Base-by-base conservation (phyloP, 257 asterid genomes). In the Rhazya stricta region DNA sequence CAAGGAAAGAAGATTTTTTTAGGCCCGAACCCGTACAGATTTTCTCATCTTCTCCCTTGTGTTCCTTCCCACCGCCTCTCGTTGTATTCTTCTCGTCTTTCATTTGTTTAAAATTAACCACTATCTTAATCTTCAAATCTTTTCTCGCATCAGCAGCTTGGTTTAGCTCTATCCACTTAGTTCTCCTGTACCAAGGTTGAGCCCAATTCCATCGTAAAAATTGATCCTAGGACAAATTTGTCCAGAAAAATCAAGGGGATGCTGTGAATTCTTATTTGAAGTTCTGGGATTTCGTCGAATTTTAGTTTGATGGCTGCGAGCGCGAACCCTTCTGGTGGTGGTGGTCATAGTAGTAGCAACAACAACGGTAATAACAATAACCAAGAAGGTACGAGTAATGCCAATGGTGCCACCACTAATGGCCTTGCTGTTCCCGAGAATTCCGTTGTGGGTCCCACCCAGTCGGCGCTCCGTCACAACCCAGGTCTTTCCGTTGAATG, bases 231-330 rank as follows among this genome's bases (percentile, higher is more conserved):
- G 69, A 4, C 2, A 11, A 27, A 62, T 11, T 71, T 50, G 48
- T 15, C 54, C 21, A 6, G 27, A 16, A 18, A 45, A 27, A 2
- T 32, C 21, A 30, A 21, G 29, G 32, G 60, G 63, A 50, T 36
- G 27, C 21, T 10, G 67, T 36, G 39, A 34, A 42, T 67, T 45
- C 10, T 73, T 27, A 36, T 58, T 69, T 34, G 61, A 45, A 32
- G 4, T 21, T 32, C 66, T 79, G 54, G 71, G 69, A 23, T 50
- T 71, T 70, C 19, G 27, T 1, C 21, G 30, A 43, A 67, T 45
- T 27, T 60, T 57, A 42, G 6, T 50, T 74, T 76, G 79, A 91
- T 93, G 98, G 98, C 97, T 65, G 98, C 98, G 67, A 93, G 98
- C 77, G 91, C 97, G 68, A 89, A 86, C 74, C 93, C 93, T 48